These are phyloP conservation scores for Bertia moriformis DNA, from an alignment of 2,329 filamentous ascomycete species.

Conservation along the genomic window DNA sequence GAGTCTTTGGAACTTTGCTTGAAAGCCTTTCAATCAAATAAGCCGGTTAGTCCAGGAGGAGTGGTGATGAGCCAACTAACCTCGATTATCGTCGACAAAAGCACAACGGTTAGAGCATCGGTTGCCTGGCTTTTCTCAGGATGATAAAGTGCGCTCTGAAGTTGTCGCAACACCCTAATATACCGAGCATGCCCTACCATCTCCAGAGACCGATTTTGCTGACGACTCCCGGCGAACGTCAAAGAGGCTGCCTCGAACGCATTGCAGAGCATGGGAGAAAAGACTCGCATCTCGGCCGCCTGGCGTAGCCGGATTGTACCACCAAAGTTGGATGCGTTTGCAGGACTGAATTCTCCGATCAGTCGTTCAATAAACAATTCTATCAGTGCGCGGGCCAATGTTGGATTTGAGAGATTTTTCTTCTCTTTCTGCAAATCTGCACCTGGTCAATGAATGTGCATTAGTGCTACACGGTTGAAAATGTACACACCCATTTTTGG, in stretches of 20 bases:
- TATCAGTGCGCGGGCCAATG: slow-evolving; percentile 7
- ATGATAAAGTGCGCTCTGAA: not conserved
- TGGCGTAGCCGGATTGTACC: slow-evolving; percentile 10
- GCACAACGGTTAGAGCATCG: slow-evolving; percentile 9
- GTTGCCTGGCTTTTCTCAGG: slow-evolving; percentile 7
- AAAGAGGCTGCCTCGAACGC: slow-evolving; percentile 11
- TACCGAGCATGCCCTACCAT: slow-evolving; percentile 9
- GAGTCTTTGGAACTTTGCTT: slow-evolving; percentile 11
- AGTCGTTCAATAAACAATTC: slow-evolving; percentile 11
- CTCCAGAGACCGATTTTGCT: slow-evolving; percentile 7
- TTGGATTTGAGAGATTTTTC: slow-evolving; percentile 6
- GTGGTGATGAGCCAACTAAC: slow-evolving; percentile 4
- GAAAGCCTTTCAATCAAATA: slow-evolving; percentile 7
- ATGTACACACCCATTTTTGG: too few relatives aligned
- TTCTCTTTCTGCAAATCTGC: too few relatives aligned
- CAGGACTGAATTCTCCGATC: slow-evolving; percentile 10
- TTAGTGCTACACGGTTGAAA: too few relatives aligned
- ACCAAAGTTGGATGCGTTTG: slow-evolving; percentile 4
- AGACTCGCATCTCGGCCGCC: slow-evolving; percentile 9
- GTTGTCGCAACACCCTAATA: slow-evolving; percentile 1
- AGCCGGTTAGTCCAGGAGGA: not conserved
- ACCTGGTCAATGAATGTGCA: too few relatives aligned
- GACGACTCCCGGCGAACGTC: slow-evolving; percentile 9
- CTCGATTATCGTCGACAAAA: slow-evolving; percentile 11
- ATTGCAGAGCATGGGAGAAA: slow-evolving; percentile 9